Conservation (phyloP, 306 rosid genomes). For the Cicer bijugum region DNA sequence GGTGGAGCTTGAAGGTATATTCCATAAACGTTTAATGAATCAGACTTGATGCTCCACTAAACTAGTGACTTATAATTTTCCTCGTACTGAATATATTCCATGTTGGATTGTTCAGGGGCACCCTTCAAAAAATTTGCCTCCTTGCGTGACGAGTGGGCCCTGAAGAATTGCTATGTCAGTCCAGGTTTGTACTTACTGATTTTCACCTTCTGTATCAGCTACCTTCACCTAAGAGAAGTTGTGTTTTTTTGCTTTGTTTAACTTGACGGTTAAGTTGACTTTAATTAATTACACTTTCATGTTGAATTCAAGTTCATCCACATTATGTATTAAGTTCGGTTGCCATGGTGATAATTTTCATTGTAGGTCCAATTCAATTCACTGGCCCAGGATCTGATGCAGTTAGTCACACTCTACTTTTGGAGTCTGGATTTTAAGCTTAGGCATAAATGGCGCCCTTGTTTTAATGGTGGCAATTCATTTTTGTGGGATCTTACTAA, state of each 20-base stretch:
- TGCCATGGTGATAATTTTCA: constrained; percentile 25
- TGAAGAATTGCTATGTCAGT: constrained; percentile 83
- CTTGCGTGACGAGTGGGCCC: constrained; percentile 83
- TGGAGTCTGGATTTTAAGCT: constrained; percentile 74
- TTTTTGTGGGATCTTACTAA: constrained; percentile 22
- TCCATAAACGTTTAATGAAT: not conserved
- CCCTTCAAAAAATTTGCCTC: constrained; percentile 96
- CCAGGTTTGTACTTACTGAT: constrained; percentile 64
- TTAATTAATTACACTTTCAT: not conserved
- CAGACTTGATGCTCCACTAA: not conserved
- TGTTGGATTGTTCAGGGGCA: constrained; percentile 66
- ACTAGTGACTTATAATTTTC: constrained; percentile 18
- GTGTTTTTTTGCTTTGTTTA: constrained; percentile 2
- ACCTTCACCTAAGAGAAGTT: not conserved
- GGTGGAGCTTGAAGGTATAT: constrained; percentile 96
- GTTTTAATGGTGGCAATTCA: constrained; percentile 32
- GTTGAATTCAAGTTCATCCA: constrained; percentile 14
- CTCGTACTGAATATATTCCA: constrained; percentile 22
- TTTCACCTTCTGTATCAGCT: not conserved
- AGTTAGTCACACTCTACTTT: constrained; percentile 74
- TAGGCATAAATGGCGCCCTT: constrained; percentile 37
- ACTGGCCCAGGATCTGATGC: constrained; percentile 76
- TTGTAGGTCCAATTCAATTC: constrained; percentile 93
- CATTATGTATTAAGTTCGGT: not conserved
- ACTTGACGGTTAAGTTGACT: constrained; percentile 6